A percentile compares a stretch with the other conserved stretches of the same genome.
Evolutionary conservation across 192 early-diverging fungal species (phyloP).

Genomic region (Radiomyces spectabilis): DNA sequence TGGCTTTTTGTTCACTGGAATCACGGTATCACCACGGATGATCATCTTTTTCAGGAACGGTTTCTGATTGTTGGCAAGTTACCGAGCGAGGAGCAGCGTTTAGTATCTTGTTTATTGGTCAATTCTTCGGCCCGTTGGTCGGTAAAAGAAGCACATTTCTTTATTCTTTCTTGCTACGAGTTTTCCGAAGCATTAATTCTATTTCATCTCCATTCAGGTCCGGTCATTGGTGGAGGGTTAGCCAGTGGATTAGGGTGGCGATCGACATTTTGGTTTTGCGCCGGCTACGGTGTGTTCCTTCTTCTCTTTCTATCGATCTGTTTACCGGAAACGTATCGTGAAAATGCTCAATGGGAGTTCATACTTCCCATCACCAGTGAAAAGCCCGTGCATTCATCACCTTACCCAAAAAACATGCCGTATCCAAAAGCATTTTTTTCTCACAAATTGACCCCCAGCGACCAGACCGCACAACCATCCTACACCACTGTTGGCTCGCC

Average conservation of each 20-base stretch:
- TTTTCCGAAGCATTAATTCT: not conserved
- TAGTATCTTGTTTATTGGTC: conserved; percentile 9
- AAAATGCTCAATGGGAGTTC: not conserved
- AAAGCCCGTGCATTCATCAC: not conserved
- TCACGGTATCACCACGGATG: too few species aligned
- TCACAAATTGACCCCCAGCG: too few species aligned
- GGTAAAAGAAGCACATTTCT: not conserved
- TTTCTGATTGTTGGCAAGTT: conserved; percentile 7
- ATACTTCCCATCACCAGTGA: not conserved
- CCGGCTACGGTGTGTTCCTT: conserved; percentile 18
- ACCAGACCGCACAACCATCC: too few species aligned
- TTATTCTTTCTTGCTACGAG: not conserved
- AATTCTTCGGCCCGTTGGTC: conserved; percentile 3
- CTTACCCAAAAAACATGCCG: not conserved
- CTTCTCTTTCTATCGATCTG: conserved; percentile 13
- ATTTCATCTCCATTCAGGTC: not conserved
- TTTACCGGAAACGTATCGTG: conserved; percentile 4
- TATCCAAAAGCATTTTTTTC: not conserved
- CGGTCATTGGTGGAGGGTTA: conserved; percentile 30
- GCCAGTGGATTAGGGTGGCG: conserved; percentile 26
- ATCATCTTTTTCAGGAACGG: conserved; percentile 12
- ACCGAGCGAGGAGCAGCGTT: conserved; percentile 5
- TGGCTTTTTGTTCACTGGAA: conserved; percentile 11
- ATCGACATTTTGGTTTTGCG: conserved; percentile 32
- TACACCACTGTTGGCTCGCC: too few species aligned